Evolutionary conservation across 495 filamentous ascomycete genomes (phyloP), one percentile per base, ranked within the genome.

Genomic region (Penicillium atrosanguineum): DNA sequence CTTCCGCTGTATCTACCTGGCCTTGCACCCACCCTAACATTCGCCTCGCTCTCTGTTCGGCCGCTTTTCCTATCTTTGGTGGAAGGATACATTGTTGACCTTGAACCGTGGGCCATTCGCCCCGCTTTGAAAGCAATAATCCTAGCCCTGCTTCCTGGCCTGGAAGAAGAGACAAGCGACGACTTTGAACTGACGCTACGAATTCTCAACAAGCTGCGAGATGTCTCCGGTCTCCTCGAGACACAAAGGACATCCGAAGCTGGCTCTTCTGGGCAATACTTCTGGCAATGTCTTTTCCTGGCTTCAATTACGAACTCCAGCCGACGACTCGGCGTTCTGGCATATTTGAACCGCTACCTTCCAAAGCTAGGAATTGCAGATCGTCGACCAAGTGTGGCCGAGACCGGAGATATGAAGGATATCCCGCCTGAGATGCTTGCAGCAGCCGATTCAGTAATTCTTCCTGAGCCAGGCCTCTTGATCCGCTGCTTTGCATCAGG

Each of bases 281-380:
- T 96, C 66, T 99, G 94, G 94, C 94, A 99, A 74, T 96, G 90
- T 69, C 87, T 99, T 57, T 96, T 99, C 59, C 77, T 97, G 36
- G 90, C 91, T 14, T 84, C 89, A 0, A 95, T 99, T 34, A 96
- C 93, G 6, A 91, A 90, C 62, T 78, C 88, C 23, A 88, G 83
- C 38, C 80, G 95, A 53, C 83, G 94, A 41, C 86, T 87, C 57
- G 94, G 94, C 23, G 90, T 90, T 19, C 72, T 99, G 50, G 89
- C 93, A 23, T 97, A 89, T 68, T 72, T 99, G 41, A 74, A 80
- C 23, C 87, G 91, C 49, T 84, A 83, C 59, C 77, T 99, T 12
- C 94, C 94, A 12, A 87, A 79, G 55, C 72, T 97, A 25, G 89
- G 75, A 7, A 62, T 68, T 23, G 65, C 67, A 42, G 64, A 66